Evolutionary conservation across 2,329 filamentous ascomycete genomes (phyloP).

Genomic region (Botrytis byssoidea): DNA sequence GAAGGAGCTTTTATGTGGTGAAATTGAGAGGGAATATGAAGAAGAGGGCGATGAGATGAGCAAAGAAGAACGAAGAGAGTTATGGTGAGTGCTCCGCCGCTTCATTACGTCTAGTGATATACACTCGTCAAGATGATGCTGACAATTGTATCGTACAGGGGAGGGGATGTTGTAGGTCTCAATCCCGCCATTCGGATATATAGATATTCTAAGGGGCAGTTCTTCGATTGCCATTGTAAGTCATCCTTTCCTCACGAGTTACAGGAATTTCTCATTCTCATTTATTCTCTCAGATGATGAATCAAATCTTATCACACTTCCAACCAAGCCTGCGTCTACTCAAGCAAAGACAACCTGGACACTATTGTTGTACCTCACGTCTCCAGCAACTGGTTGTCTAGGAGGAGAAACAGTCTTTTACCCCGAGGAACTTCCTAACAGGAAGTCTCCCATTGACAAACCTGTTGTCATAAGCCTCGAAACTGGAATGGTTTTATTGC

Average conservation of each 20-base stretch:
- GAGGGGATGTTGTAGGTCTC: slow-evolving; percentile 77
- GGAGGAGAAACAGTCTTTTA: slow-evolving; percentile 95
- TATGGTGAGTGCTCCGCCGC: slow-evolving; percentile 32
- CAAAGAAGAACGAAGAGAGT: slow-evolving; percentile 31
- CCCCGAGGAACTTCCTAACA: slow-evolving; percentile 58
- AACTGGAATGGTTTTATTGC: slow-evolving; percentile 81
- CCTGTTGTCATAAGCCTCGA: slow-evolving; percentile 73
- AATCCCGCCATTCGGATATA: slow-evolving; percentile 90
- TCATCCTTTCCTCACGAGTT: slow-evolving; percentile 31
- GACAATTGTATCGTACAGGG: slow-evolving; percentile 54
- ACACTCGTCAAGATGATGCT: neutral
- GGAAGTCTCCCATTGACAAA: slow-evolving; percentile 48
- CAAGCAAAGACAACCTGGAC: slow-evolving; percentile 84
- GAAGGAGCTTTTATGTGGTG: slow-evolving; percentile 47
- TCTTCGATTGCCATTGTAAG: slow-evolving; percentile 90
- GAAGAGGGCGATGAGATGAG: slow-evolving; percentile 34
- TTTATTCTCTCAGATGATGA: slow-evolving; percentile 69
- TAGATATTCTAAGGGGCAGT: slow-evolving; percentile 80
- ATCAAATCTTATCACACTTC: slow-evolving; percentile 68
- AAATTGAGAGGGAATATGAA: slow-evolving; percentile 23
- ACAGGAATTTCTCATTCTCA: slow-evolving; percentile 19
- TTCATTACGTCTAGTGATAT: neutral
- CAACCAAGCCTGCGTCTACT: slow-evolving; percentile 43
- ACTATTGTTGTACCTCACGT: slow-evolving; percentile 81
- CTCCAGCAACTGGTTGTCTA: slow-evolving; percentile 67